Percentiles rank a stretch among this genome's conserved stretches.
phyloP scores from a whole-genome alignment of 106 monocot genomes.

The Alisma plantagoaquatica region DNA sequence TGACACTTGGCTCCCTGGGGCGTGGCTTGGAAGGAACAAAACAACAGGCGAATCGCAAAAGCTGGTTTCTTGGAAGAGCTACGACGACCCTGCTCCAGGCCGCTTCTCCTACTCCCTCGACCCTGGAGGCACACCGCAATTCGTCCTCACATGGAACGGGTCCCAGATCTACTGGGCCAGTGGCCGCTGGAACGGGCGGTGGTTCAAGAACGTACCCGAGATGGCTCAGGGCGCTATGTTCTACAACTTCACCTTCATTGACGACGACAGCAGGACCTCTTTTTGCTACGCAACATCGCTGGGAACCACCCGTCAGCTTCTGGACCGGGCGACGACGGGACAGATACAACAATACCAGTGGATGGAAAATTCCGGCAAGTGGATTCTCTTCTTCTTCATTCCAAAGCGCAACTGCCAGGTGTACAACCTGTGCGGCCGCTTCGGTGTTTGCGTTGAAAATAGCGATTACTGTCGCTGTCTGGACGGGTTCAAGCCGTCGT shows the following conservation, averaged over 20 bases:
- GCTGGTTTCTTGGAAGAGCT: constrained; percentile 38
- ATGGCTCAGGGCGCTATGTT: constrained; percentile 30
- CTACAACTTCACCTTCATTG: constrained; percentile 9
- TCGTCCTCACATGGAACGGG: too few relatives aligned
- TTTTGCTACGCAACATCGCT: constrained; percentile 16
- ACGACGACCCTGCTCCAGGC: constrained; percentile 36
- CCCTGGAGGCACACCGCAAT: constrained; percentile 10
- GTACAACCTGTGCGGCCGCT: neutral
- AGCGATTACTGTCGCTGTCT: neutral
- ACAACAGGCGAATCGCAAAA: constrained; percentile 6
- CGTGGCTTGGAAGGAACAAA: constrained; percentile 16
- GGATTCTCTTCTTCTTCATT: neutral
- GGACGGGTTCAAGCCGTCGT: neutral
- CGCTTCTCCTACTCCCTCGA: constrained; percentile 35
- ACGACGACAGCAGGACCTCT: constrained; percentile 9
- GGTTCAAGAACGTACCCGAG: constrained; percentile 30
- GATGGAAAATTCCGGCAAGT: neutral
- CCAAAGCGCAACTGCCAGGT: neutral
- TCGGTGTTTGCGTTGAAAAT: neutral
- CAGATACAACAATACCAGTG: neutral
- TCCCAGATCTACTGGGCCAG: constrained; percentile 26
- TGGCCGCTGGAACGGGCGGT: constrained; percentile 44
- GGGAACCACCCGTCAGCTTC: neutral
- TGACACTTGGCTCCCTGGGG: constrained; percentile 39
- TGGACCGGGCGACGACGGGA: neutral